Percentiles rank a stretch among this genome's conserved stretches.
phyloP scores from a whole-genome alignment of 2,329 filamentous ascomycete species.

The Penicillium sp. region DNA sequence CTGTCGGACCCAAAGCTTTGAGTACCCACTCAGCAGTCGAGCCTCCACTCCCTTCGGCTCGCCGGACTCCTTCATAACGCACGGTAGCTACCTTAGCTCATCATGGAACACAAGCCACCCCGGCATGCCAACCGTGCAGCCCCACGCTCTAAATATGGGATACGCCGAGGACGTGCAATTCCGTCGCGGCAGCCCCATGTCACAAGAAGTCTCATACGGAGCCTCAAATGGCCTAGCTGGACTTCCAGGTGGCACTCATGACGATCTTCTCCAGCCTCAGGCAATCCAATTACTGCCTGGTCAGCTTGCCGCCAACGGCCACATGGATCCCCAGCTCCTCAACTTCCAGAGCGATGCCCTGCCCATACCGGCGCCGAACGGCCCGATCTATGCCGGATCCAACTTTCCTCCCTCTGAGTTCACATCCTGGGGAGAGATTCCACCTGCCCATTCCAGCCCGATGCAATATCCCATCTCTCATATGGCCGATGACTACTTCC shows the following conservation, averaged over 20 bases:
- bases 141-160: conserved; percentile 30
- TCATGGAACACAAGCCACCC: conserved; percentile 54
- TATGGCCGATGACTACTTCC: background rate
- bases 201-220: conserved; percentile 31
- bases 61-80: conserved; percentile 22
- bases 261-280: conserved; percentile 42
- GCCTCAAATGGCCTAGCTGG: conserved; percentile 40
- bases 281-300: conserved; percentile 24
- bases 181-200: conserved; percentile 29
- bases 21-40: conserved; percentile 31
- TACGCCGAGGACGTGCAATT: conserved; percentile 47
- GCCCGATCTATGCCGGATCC: background rate
- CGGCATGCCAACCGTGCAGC: conserved; percentile 51
- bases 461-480: conserved; percentile 5
- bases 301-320: conserved; percentile 27
- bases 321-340: conserved; percentile 45
- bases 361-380: background rate
- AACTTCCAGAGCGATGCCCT: conserved; percentile 26
- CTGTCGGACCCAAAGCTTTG: conserved; percentile 25
- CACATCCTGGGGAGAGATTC: background rate
- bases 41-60: conserved; percentile 36
- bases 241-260: conserved; percentile 42
- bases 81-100: conserved; percentile 40
- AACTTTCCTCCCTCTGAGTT: background rate
- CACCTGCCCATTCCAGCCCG: conserved; percentile 6